These are phyloP conservation scores for Curvularia eragrostidis DNA, from an alignment of 2,329 filamentous ascomycete species.

Conservation along the genomic window DNA sequence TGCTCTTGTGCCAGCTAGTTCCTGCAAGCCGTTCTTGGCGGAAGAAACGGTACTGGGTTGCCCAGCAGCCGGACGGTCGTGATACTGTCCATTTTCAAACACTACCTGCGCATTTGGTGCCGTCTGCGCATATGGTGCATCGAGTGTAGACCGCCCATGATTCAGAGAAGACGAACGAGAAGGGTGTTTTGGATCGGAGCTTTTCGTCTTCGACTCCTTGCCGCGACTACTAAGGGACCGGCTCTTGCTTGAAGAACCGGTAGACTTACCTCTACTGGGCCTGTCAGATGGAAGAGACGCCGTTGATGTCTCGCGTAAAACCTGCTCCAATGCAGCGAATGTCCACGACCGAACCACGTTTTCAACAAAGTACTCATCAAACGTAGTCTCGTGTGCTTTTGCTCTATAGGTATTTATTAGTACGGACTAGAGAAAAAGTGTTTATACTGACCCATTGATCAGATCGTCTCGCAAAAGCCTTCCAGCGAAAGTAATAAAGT, in stretches of 20 bases:
- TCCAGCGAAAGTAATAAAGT: constrained; percentile 82
- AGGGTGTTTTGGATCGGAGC: constrained; percentile 73
- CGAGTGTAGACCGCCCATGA: constrained; percentile 38
- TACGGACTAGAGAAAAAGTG: background rate
- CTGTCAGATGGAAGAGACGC: constrained; percentile 69
- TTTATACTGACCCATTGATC: constrained; percentile 60
- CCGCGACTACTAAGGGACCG: constrained; percentile 58
- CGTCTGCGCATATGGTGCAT: constrained; percentile 43
- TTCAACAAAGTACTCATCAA: constrained; percentile 65
- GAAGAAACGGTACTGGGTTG: constrained; percentile 30
- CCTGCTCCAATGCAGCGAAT: constrained; percentile 77
- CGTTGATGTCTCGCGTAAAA: constrained; percentile 76
- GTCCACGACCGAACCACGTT: constrained; percentile 80
- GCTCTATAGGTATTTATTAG: constrained; percentile 39
- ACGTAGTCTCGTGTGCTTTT: constrained; percentile 33
- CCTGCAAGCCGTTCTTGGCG: constrained; percentile 70
- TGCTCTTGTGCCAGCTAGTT: constrained; percentile 81
- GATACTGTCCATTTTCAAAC: constrained; percentile 49
- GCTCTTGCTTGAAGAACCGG: constrained; percentile 51
- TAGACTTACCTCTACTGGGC: constrained; percentile 28
- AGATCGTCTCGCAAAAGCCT: constrained; percentile 82
- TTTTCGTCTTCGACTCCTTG: constrained; percentile 66
- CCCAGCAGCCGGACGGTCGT: constrained; percentile 34
- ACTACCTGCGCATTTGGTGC: constrained; percentile 43
- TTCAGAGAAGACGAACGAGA: constrained; percentile 68